Conservation (phyloP, 352 stramenopile genomes). For the Pythium volutum region DNA sequence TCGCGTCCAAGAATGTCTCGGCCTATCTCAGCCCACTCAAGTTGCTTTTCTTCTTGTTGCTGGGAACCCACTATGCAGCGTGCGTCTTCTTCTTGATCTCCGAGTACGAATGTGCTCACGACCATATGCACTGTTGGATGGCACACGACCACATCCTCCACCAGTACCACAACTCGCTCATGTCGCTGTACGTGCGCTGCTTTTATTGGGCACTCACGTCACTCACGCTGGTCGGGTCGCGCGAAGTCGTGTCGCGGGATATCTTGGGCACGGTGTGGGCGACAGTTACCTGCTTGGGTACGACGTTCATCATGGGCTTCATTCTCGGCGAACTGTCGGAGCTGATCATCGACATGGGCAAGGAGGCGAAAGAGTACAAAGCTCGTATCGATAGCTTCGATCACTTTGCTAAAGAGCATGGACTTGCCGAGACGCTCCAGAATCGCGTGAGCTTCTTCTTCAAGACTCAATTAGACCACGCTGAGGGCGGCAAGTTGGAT, state of each 20-base stretch:
- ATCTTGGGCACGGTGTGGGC: conserved; percentile 55
- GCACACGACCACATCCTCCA: conserved; percentile 56
- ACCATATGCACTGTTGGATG: conserved; percentile 51
- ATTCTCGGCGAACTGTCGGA: conserved; percentile 73
- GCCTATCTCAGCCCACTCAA: conserved; percentile 68
- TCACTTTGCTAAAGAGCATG: conserved; percentile 61
- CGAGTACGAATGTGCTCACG: conserved; percentile 43
- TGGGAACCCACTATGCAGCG: conserved; percentile 56
- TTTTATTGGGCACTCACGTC: conserved; percentile 79
- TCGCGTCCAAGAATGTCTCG: conserved; percentile 63
- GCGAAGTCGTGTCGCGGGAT: conserved; percentile 48
- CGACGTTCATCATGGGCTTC: conserved; percentile 73
- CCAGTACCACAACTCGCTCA: conserved; percentile 46
- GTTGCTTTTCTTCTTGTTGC: conserved; percentile 63
- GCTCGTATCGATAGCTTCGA: conserved; percentile 71
- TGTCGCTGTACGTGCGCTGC: conserved; percentile 51
- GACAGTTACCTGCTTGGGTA: conserved; percentile 49
- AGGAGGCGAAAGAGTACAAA: conserved; percentile 72
- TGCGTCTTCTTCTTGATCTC: conserved; percentile 76
- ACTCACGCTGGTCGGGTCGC: conserved; percentile 52
- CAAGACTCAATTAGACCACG: conserved; percentile 51
- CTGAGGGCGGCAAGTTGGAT: conserved; percentile 44
- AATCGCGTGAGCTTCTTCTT: conserved; percentile 62
- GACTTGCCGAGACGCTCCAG: conserved; percentile 40
- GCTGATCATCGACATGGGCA: conserved; percentile 70